Evolutionary conservation across 768 basidiomycete species (phyloP), one percentile per base, ranked within the genome.

Genomic region (Xerocomus brunneocitrinus): DNA sequence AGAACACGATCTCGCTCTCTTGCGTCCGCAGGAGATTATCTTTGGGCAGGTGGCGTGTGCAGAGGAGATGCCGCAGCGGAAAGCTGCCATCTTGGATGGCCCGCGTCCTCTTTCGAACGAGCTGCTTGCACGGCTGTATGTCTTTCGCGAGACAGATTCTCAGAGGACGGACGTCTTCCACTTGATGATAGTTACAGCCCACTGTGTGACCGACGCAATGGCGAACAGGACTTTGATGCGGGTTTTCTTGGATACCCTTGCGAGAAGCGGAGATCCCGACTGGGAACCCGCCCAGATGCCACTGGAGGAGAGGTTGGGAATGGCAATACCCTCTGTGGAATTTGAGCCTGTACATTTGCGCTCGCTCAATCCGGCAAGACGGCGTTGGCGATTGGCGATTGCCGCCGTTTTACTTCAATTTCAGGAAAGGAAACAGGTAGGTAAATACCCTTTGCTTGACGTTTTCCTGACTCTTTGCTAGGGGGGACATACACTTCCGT

Each of bases 201-300:
- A 85, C 59, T 66, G 68, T 42, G 76, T 83, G 43, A 73, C 76
- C 0, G 83, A 85, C 59, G 79, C 76, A 19, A 72, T 74, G 43
- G 69, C 76, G 14, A 77, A 73, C 54, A 54, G 60, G 12, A 74
- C 73, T 0, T 54, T 82, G 8, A 43, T 75, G 48, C 74, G 74
- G 47, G 70, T 70, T n/a, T 77, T 42, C 10, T 27, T 27, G 24
- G 41, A 42, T 14, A 27, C 25, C 0, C 10, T 42, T 7, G 24
- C 24, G 1, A 42, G 41, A 7, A 7, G 24, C 5, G 41, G 14
- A 22, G 19, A 40, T 9, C 39, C 39, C 8, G 39, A 13, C 39
- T 8, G 7, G 13, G 22, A 13, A 1, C 41, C 13, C 10, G 24
- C 25, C 14, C 24, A 25, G 24, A 27, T 42, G 10, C 14, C 41